Evolutionary conservation across 352 stramenopile species (phyloP).

Genomic region (Globisporangium barbulae): DNA sequence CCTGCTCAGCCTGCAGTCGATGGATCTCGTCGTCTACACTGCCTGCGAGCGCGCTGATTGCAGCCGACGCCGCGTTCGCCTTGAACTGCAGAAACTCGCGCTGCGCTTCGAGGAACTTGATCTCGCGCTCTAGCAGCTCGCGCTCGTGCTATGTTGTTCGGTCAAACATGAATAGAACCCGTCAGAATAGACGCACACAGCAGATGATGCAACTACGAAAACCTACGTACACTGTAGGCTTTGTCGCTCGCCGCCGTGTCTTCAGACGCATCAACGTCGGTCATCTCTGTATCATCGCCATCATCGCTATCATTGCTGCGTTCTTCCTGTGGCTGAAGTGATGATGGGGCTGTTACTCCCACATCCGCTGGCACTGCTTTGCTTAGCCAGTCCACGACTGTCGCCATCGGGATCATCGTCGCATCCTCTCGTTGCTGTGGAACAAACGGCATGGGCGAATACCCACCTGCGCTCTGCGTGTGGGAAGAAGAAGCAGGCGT

Average conservation of each 20-base stretch:
- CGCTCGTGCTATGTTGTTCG: slow-evolving; percentile 4
- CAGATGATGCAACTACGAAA: background rate
- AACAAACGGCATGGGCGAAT: background rate
- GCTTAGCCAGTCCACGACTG: slow-evolving; percentile 4
- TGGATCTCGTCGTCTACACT: slow-evolving; percentile 9
- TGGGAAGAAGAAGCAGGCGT: background rate
- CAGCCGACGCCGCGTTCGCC: slow-evolving; percentile 15
- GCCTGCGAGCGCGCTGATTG: background rate
- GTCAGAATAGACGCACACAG: background rate
- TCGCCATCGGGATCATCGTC: slow-evolving; percentile 1
- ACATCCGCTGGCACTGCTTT: background rate
- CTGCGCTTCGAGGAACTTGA: slow-evolving; percentile 57
- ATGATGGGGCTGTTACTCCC: background rate
- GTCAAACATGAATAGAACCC: background rate
- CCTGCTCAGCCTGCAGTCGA: slow-evolving; percentile 17
- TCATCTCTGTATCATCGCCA: background rate
- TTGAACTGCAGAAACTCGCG: slow-evolving; percentile 47
- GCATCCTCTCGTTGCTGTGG: background rate
- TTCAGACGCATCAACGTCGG: background rate
- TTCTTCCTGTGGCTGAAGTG: background rate
- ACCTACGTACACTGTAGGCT: background rate
- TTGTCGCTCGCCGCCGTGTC: background rate
- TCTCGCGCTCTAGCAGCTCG: slow-evolving; percentile 41
- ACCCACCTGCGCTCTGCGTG: background rate
- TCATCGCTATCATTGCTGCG: background rate